Evolutionary conservation across 2,329 filamentous ascomycete genomes (phyloP).

Genomic region (Herpomyces periplanetae): DNA sequence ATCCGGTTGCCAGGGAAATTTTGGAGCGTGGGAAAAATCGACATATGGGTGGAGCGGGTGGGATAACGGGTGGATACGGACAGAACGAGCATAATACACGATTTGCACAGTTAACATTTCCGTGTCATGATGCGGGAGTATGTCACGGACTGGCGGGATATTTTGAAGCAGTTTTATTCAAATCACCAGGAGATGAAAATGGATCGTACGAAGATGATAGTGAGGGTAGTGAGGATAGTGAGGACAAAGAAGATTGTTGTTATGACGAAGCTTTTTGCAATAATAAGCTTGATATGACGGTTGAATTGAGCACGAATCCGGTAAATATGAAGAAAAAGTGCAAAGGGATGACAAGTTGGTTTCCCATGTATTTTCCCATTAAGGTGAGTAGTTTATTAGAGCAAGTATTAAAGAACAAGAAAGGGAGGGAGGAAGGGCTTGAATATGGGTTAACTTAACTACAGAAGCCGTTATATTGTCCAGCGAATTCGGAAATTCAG

Average conservation of each 20-base stretch:
- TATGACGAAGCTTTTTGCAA: too few species aligned
- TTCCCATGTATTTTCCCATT: slow-evolving; percentile 85
- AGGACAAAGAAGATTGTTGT: slow-evolving; percentile 8
- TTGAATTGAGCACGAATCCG: slow-evolving; percentile 71
- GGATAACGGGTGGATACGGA: slow-evolving; percentile 24
- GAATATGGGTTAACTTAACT: too few species aligned
- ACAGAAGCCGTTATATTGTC: slow-evolving; percentile 52
- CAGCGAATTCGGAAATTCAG: slow-evolving; percentile 44
- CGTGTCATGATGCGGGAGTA: slow-evolving; percentile 33
- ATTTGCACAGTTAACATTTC: slow-evolving; percentile 37
- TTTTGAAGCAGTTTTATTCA: slow-evolving; percentile 87
- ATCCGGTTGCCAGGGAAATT: slow-evolving; percentile 22
- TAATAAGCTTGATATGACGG: slow-evolving; percentile 10
- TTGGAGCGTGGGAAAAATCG: slow-evolving; percentile 21
- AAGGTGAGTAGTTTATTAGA: slow-evolving; percentile 23
- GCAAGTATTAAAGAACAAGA: too few species aligned
- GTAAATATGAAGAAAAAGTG: slow-evolving; percentile 71
- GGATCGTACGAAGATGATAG: too few species aligned
- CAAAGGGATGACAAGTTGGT: slow-evolving; percentile 96
- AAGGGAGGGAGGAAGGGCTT: too few species aligned
- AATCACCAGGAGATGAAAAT: too few species aligned
- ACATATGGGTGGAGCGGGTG: slow-evolving; percentile 22
- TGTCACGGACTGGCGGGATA: slow-evolving; percentile 75
- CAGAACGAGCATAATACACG: slow-evolving; percentile 63
- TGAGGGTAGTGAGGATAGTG: slow-evolving; percentile 3